Conservation (phyloP, 345 rosid species). For the Linum tenue region DNA sequence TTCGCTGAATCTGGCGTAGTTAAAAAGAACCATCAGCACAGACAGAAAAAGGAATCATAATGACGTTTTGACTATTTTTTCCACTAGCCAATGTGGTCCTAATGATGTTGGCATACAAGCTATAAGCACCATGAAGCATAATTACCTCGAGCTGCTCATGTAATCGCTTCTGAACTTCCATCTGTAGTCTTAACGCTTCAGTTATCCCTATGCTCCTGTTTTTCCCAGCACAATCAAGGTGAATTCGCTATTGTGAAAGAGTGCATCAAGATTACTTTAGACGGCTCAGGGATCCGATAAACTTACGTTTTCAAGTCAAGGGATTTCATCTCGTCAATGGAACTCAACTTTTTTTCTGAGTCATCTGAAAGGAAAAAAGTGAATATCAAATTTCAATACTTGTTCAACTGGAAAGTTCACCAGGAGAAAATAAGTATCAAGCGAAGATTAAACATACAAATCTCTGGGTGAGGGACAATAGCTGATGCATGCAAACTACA, state of each 20-base stretch:
- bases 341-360: background rate
- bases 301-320: constrained; percentile 8
- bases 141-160: background rate
- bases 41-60: background rate
- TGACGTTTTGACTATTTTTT: background rate
- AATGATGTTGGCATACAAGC: background rate
- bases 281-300: background rate
- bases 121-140: background rate
- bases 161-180: background rate
- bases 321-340: background rate
- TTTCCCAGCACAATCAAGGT: background rate
- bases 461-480: background rate
- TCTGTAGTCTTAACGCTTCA: background rate
- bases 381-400: background rate
- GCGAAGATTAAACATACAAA: background rate
- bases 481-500: background rate
- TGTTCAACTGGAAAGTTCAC: background rate
- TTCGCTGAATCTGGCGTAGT: constrained; percentile 66
- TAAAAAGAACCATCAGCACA: constrained; percentile 1
- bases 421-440: background rate
- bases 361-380: background rate
- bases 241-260: background rate
- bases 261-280: background rate
- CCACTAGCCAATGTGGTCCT: background rate
- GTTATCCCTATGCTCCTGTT: constrained; percentile 1